Base-by-base conservation (phyloP, 2,329 filamentous ascomycete species). In the Neocatenulostroma microsporum region DNA sequence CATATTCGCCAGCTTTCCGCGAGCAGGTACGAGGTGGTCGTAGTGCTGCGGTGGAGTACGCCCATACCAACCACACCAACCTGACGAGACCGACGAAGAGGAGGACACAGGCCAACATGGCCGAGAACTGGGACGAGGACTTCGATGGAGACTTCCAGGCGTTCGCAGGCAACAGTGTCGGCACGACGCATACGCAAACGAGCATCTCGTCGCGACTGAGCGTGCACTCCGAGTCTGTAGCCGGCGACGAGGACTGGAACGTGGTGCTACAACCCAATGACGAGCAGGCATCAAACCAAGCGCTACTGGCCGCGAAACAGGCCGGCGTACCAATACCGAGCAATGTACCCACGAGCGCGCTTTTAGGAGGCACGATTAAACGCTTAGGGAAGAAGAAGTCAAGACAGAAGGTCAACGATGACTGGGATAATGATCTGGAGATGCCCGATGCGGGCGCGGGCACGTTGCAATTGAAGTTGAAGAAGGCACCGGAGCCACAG, bases 361-460 rank as follows among this genome's bases (percentile, higher is more conserved):
- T 98, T 27, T 76, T 91, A 58, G 89, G 89, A 36, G 91, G 91
- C 35, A 89, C 87, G 8, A 96, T 96, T 56, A 94, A 93, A 66
- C 74, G 88, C 49, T 71, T 96, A 21, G 88, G 88, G 10, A 71
- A 67, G 58, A 64, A 66, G 47, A 62, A 62, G 38, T 64, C 64
- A 40, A 47, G 51, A 37, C 60, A 59, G 46, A 66, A 63, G 40
- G 55, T 70, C 23, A 63, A 65, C 45, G 68, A 70, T 42, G 68
- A 70, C 54, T 72, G 67, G 67, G 67, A 62, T 41, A 64, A 69
- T 39, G 68, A 71, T 47, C 55, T 71, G 30, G 67, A 70, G 40
- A 62, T 70, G 42, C 62, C 63, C 15, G 49, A 55, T 26, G 47
- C 49, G 19, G 55, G 53, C 36, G 37, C 15, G 13, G 34, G 21